A percentile compares a stretch with the other conserved stretches of the same genome.
Conservation (phyloP, 1,139 yeast species). For the Saccharomyces hybrid region DNA sequence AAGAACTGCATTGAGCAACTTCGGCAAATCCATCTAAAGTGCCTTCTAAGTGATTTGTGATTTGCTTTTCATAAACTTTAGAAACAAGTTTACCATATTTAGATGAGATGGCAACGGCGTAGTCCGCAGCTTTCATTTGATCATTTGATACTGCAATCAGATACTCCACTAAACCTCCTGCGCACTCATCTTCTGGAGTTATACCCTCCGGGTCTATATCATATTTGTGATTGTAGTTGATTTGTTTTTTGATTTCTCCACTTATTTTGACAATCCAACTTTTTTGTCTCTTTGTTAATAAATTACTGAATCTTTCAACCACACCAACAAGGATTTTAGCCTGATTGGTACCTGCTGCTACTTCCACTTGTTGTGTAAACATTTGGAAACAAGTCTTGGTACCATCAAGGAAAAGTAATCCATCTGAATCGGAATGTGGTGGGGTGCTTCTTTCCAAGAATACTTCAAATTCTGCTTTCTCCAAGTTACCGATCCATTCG, state of each 20-base stretch:
- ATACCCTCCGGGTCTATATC: constrained; percentile 36
- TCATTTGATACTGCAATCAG: constrained; percentile 79
- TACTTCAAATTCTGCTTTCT: constrained; percentile 53
- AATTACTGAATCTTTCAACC: constrained; percentile 60
- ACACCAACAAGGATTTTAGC: constrained; percentile 80
- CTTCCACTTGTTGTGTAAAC: constrained; percentile 87
- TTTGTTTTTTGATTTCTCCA: constrained; percentile 50
- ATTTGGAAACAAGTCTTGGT: constrained; percentile 73
- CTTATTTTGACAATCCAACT: constrained; percentile 53
- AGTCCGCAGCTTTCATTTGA: constrained; percentile 77
- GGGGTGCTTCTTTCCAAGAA: constrained; percentile 59
- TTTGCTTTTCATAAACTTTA: constrained; percentile 49
- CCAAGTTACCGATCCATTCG: constrained; percentile 72
- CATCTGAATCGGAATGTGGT: constrained; percentile 65
- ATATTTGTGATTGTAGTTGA: constrained; percentile 34
- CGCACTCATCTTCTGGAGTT: constrained; percentile 47
- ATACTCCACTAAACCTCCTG: constrained; percentile 77
- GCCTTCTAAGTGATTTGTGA: constrained; percentile 50
- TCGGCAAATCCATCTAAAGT: constrained; percentile 72
- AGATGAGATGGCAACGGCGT: constrained; percentile 66
- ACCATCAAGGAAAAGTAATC: constrained; percentile 55
- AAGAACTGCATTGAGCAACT: constrained; percentile 61
- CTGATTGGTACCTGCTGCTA: constrained; percentile 81
- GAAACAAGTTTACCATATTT: constrained; percentile 61
- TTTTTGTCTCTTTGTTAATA: constrained; percentile 53